Conservation (phyloP, 306 rosid genomes). For the Hippophae gyantsensis region DNA sequence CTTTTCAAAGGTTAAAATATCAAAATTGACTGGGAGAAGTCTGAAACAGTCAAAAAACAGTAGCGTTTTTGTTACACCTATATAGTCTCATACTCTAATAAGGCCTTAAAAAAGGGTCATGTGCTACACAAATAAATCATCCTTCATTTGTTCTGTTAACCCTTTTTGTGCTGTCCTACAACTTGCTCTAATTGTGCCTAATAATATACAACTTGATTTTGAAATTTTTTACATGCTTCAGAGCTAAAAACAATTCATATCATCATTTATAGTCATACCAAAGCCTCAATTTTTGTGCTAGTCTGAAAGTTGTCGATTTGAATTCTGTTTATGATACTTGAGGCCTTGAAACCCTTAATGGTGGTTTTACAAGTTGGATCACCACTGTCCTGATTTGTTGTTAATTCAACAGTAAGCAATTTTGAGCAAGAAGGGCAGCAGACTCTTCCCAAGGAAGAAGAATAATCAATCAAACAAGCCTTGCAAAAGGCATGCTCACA, state of each 20-base stretch:
- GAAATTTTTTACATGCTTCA: neutral
- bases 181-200: too few relatives aligned
- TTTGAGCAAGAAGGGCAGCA: conserved; percentile 83
- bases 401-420: conserved; percentile 68
- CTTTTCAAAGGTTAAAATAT: too few relatives aligned
- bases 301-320: conserved; percentile 75
- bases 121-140: too few relatives aligned
- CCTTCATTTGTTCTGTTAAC: too few relatives aligned
- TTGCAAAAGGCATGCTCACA: conserved; percentile 81
- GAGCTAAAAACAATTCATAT: conserved; percentile 1
- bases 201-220: too few relatives aligned
- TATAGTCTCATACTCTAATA: too few relatives aligned
- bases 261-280: conserved; percentile 46
- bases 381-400: conserved; percentile 29
- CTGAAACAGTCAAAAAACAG: too few relatives aligned
- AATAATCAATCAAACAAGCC: conserved; percentile 61
- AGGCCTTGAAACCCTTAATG: conserved; percentile 67
- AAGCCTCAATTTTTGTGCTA: conserved; percentile 93
- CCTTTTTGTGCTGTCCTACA: too few relatives aligned
- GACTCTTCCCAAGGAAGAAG: conserved; percentile 48
- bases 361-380: conserved; percentile 43
- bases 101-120: too few relatives aligned
- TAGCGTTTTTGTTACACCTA: too few relatives aligned
- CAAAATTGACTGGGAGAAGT: too few relatives aligned
- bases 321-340: conserved; percentile 82